Conservation (phyloP, 2,329 filamentous ascomycete species). For the Fusarium sulawesiense region DNA sequence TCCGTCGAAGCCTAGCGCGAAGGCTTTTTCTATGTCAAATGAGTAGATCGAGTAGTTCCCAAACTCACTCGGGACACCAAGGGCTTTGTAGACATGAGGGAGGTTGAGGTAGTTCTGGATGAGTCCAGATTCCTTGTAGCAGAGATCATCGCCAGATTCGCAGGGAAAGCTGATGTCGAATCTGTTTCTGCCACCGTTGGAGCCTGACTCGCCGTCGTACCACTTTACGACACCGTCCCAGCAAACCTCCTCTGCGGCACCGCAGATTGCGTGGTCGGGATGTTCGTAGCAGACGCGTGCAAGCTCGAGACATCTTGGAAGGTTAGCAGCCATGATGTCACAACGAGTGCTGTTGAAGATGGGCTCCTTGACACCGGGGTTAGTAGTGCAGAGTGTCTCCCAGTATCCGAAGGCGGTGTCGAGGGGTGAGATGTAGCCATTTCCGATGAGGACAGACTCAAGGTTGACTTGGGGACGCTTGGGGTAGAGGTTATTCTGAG, state of each 20-base stretch:
- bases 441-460: constrained; percentile 29
- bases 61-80: not conserved
- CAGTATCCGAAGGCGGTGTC: constrained; percentile 38
- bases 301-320: constrained; percentile 34
- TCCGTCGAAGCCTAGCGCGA: not conserved
- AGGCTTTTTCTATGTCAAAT: too few relatives aligned
- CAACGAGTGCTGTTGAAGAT: constrained; percentile 36
- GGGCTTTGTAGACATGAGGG: not conserved
- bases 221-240: constrained; percentile 14
- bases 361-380: constrained; percentile 24
- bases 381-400: constrained; percentile 38
- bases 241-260: constrained; percentile 27
- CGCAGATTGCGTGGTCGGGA: constrained; percentile 32
- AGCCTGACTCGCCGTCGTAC: constrained; percentile 8
- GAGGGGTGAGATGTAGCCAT: constrained; percentile 36
- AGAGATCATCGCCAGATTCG: constrained; percentile 6
- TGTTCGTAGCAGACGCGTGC: constrained; percentile 33
- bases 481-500: constrained; percentile 32
- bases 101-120: constrained; percentile 21
- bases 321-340: constrained; percentile 25
- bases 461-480: constrained; percentile 27
- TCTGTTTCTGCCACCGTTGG: constrained; percentile 4
- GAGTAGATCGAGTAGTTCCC: constrained; percentile 24
- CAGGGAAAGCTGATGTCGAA: constrained; percentile 20
- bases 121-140: constrained; percentile 9